A percentile compares a stretch with the other conserved stretches of the same genome.
Conservation (phyloP, 805 yeast species). For the Komagataella kurtzmanii region DNA sequence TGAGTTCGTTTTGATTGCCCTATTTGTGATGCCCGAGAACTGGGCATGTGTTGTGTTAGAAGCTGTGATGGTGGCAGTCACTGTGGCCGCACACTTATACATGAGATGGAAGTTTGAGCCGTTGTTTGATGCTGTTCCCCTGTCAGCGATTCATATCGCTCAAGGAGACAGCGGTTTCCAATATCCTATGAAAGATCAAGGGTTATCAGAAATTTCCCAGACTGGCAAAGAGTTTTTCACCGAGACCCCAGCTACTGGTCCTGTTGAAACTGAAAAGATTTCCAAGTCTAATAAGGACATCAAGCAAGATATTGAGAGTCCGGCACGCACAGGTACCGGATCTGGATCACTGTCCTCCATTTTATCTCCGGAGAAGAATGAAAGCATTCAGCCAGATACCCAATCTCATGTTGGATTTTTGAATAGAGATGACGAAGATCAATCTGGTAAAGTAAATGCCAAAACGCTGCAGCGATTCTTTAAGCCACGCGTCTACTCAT, state of each 20-base stretch:
- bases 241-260: background rate
- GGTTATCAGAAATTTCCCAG: constrained; percentile 38
- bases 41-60: constrained; percentile 73
- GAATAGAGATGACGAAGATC: background rate
- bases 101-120: constrained; percentile 48
- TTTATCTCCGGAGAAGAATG: background rate
- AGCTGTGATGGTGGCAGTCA: constrained; percentile 40
- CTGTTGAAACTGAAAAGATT: background rate
- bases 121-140: constrained; percentile 54
- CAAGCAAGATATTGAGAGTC: background rate
- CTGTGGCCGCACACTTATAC: constrained; percentile 46
- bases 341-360: background rate
- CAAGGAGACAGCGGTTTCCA: constrained; percentile 19
- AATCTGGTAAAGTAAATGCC: background rate
- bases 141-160: constrained; percentile 42
- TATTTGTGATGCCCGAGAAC: constrained; percentile 64
- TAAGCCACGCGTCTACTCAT: constrained; percentile 24
- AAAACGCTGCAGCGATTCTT: constrained; percentile 20
- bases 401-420: background rate
- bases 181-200: constrained; percentile 58
- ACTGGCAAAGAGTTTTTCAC: constrained; percentile 26
- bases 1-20: constrained; percentile 54
- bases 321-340: background rate
- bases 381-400: background rate
- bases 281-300: background rate